phyloP scores from a whole-genome alignment of 805 yeast species.

The Metschnikowia proteae region DNA sequence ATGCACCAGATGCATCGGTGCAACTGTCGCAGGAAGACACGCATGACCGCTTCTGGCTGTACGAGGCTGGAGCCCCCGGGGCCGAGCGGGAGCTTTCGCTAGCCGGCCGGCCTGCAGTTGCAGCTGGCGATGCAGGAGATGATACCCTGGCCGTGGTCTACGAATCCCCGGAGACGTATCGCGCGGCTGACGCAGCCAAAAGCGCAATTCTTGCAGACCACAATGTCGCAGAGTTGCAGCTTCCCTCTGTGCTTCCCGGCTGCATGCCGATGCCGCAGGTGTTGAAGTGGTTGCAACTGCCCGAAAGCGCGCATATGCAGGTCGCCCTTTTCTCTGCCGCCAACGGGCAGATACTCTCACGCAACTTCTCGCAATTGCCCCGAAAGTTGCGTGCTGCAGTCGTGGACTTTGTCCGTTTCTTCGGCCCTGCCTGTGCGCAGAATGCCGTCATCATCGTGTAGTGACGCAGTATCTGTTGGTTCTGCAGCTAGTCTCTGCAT shows the following conservation, averaged over 20 bases:
- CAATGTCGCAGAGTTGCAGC: slow-evolving; percentile 7
- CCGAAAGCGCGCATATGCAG: background rate
- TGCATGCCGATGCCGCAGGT: slow-evolving; percentile 46
- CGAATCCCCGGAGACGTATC: slow-evolving; percentile 8
- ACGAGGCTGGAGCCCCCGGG: slow-evolving; percentile 1
- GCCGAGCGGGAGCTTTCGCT: background rate
- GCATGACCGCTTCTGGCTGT: slow-evolving; percentile 2
- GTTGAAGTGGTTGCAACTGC: slow-evolving; percentile 24
- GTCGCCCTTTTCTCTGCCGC: slow-evolving; percentile 13
- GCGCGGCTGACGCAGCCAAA: slow-evolving; percentile 19
- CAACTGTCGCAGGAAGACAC: background rate
- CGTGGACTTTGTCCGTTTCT: slow-evolving; percentile 41
- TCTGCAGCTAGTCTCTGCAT: background rate
- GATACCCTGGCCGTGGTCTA: slow-evolving; percentile 5
- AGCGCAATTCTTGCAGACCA: slow-evolving; percentile 14
- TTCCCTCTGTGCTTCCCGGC: slow-evolving; percentile 51
- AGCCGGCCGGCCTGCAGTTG: background rate
- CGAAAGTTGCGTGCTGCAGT: slow-evolving; percentile 25
- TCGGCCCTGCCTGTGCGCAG: slow-evolving; percentile 32
- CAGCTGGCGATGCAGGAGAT: background rate
- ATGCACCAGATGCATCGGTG: background rate
- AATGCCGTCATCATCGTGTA: slow-evolving; percentile 6
- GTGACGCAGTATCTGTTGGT: background rate
- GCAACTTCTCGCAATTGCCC: slow-evolving; percentile 22
- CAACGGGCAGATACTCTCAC: slow-evolving; percentile 19